Percentiles rank a stretch among this genome's conserved stretches.
Evolutionary conservation across 1,284 basidiomycete species (phyloP).

Genomic region (Mycena sp.): DNA sequence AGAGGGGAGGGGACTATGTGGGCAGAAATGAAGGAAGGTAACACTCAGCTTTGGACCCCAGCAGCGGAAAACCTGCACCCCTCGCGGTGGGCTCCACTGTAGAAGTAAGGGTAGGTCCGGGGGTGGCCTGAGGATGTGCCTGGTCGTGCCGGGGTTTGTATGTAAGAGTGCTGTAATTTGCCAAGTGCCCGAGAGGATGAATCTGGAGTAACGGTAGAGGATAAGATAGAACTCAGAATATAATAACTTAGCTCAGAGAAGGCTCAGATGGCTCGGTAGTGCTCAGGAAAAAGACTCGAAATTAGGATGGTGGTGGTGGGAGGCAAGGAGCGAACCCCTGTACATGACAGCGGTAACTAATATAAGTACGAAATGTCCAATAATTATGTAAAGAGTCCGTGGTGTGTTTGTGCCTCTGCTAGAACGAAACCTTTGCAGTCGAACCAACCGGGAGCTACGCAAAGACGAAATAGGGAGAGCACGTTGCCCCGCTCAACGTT

Average conservation of each 20-base stretch:
- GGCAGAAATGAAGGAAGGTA: no score
- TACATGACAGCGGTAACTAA: slow-evolving; percentile 1
- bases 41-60: no score
- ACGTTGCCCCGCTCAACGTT: slow-evolving; percentile 7
- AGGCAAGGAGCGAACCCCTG: not conserved
- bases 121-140: no score
- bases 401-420: not conserved
- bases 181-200: not conserved
- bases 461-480: slow-evolving; percentile 6
- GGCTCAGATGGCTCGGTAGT: not conserved
- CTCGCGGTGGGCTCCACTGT: no score
- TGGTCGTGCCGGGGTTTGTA: no score
- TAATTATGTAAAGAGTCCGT: not conserved
- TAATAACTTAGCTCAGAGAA: not conserved
- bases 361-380: not conserved
- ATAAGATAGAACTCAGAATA: not conserved
- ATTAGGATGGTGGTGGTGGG: not conserved
- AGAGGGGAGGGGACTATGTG: no score
- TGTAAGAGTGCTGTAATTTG: not conserved
- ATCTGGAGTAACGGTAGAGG: not conserved
- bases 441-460: no score
- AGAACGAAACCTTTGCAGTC: not conserved
- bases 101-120: no score
- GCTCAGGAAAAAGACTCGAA: not conserved
- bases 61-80: no score